A percentile compares a stretch with the other conserved stretches of the same genome.
These are phyloP conservation scores for Priceomyces medius DNA, from an alignment of 805 yeast species.

Conservation along the genomic window DNA sequence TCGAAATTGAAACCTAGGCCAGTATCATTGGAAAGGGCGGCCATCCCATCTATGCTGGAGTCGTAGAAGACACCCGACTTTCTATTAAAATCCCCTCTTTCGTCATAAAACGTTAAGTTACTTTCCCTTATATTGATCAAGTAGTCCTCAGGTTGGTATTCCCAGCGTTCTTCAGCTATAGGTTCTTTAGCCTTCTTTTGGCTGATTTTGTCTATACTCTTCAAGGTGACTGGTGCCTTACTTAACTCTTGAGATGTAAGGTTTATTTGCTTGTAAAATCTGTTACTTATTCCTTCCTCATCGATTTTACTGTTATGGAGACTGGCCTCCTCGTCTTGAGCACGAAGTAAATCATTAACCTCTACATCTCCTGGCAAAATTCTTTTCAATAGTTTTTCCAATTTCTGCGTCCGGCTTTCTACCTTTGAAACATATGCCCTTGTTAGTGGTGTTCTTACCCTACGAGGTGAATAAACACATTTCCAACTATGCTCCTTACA, in stretches of 20 bases:
- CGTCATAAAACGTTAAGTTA: constrained; percentile 19
- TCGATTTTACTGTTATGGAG: background rate
- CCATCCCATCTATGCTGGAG: constrained; percentile 58
- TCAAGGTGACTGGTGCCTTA: constrained; percentile 15
- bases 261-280: constrained; percentile 14
- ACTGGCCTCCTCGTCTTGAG: constrained; percentile 10
- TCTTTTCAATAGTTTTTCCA: constrained; percentile 5
- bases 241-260: constrained; percentile 17
- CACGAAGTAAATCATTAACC: constrained; percentile 8
- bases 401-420: constrained; percentile 2
- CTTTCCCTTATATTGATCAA: constrained; percentile 18
- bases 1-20: constrained; percentile 25
- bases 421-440: constrained; percentile 6
- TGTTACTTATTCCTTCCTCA: constrained; percentile 6
- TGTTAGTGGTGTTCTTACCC: constrained; percentile 3
- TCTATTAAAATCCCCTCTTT: constrained; percentile 13
- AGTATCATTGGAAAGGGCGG: constrained; percentile 45
- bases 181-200: constrained; percentile 12
- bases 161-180: constrained; percentile 8
- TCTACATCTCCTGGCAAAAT: constrained; percentile 10
- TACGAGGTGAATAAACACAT: constrained; percentile 6
- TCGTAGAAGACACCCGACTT: constrained; percentile 14
- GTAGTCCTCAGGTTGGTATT: constrained; percentile 19
- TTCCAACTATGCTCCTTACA: constrained; percentile 7
- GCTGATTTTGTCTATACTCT: constrained; percentile 16